These are phyloP conservation scores for Claviceps citrina DNA, from an alignment of 2,329 filamentous ascomycete genomes.

Conservation along the genomic window DNA sequence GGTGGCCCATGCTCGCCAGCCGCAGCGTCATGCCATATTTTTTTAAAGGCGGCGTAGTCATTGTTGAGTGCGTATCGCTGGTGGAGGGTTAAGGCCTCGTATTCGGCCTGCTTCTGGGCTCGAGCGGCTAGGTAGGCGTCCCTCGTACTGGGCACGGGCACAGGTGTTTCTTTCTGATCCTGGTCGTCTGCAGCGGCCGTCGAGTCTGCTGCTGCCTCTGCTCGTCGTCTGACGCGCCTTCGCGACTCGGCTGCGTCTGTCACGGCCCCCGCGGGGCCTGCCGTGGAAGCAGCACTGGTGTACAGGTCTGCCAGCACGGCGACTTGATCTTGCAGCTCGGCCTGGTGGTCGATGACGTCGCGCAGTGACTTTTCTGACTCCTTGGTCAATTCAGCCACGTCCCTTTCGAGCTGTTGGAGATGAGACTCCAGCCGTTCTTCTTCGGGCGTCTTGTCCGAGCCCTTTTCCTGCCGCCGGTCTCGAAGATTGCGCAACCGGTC, in stretches of 20 bases:
- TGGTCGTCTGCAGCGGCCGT: conserved; percentile 6
- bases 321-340: conserved; percentile 34
- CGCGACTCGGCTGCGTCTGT: conserved; percentile 8
- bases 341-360: conserved; percentile 32
- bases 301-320: conserved; percentile 23
- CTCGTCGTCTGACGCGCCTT: conserved; percentile 6
- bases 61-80: conserved; percentile 41
- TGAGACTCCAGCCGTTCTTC: conserved; percentile 25
- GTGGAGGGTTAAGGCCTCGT: conserved; percentile 25
- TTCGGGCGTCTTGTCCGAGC: conserved; percentile 19
- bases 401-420: conserved; percentile 21
- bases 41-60: conserved; percentile 44
- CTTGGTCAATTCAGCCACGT: conserved; percentile 27
- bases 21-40: conserved; percentile 38
- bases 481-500: conserved; percentile 17
- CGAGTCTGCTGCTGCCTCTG: conserved; percentile 6
- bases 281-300: conserved; percentile 13
- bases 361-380: conserved; percentile 32
- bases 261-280: neutral
- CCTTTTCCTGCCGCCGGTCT: conserved; percentile 23
- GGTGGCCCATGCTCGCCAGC: conserved; percentile 33
- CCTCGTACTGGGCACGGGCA: conserved; percentile 13
- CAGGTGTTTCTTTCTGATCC: conserved; percentile 10
- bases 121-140: conserved; percentile 22
- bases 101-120: conserved; percentile 25